Base-by-base conservation (phyloP, 2,329 filamentous ascomycete species). In the Talaromyces sp. region DNA sequence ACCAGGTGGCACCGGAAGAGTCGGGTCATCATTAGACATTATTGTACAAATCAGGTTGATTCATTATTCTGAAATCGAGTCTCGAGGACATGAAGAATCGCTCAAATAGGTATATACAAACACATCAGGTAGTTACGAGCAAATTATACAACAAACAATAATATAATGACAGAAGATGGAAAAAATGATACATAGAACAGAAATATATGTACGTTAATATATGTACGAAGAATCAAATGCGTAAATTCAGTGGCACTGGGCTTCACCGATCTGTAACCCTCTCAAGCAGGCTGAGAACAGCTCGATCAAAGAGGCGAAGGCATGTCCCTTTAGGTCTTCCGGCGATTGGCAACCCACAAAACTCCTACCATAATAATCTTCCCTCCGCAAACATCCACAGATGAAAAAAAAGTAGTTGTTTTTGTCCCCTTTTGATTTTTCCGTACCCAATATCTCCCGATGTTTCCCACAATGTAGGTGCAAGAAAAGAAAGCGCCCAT, bases 201-300 rank as follows among this genome's bases (percentile, higher is more conserved):
- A 24, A 39, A 19, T 37, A 56, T 56, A 56, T 56, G 50, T 56
- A 56, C 50, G 50, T 56, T 56, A 37, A 37, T 37, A 56, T 56
- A 56, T 56, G 52, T 37, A 39, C 6, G 22, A 56, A 56, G 33
- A 37, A 56, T 39, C 52, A 56, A 56, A 56, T 37, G 52, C 52
- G 37, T 39, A 14, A 22, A 39, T 56, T 39, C 52, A 37, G 52
- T 56, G 52, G 52, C 52, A 56, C 33, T 37, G n/a, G 19, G 52
- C 52, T 56, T 37, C 52, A 56, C 48, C 33, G n/a, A 54, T 54
- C 10, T 14, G 27, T 33, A 35, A 54, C 31, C 5, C 6, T 56
- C 52, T 31, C 27, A 31, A 31, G 27, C 27, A 22, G 22, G 52
- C 10, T 37, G 19, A 37, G 22, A 56, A 37, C 50, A 56, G 19